A percentile compares a stretch with the other conserved stretches of the same genome.
Conservation (phyloP, 2,329 filamentous ascomycete species). For the Penicillium capsulatum region DNA sequence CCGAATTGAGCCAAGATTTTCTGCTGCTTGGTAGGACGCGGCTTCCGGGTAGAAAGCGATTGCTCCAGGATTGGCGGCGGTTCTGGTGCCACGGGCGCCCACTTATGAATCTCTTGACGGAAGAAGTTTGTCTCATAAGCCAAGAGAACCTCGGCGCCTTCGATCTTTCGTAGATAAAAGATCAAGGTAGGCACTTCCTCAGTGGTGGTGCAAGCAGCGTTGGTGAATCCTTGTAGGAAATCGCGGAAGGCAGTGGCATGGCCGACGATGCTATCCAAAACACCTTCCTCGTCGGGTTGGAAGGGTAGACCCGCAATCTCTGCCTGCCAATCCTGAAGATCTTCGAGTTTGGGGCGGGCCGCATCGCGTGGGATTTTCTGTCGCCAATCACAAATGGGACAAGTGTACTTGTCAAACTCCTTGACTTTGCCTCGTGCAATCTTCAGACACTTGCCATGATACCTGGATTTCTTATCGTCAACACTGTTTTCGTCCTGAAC, state of each 20-base stretch:
- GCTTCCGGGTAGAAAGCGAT: slow-evolving; percentile 89
- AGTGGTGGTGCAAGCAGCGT: slow-evolving; percentile 71
- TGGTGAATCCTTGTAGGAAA: slow-evolving; percentile 75
- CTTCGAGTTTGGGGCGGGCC: slow-evolving; percentile 88
- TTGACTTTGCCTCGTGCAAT: slow-evolving; percentile 97
- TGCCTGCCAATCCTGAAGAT: slow-evolving; percentile 76
- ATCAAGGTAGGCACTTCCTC: slow-evolving; percentile 86
- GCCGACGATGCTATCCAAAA: slow-evolving; percentile 78
- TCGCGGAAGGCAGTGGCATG: slow-evolving; percentile 79
- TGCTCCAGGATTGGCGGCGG: slow-evolving; percentile 80
- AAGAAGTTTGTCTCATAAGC: slow-evolving; percentile 97
- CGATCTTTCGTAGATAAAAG: slow-evolving; percentile 94
- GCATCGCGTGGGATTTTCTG: slow-evolving; percentile 96
- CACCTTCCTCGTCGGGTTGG: slow-evolving; percentile 89
- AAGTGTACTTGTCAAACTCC: slow-evolving; percentile 97
- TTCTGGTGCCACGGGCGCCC: slow-evolving; percentile 82
- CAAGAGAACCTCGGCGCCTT: slow-evolving; percentile 89
- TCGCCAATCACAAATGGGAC: slow-evolving; percentile 95
- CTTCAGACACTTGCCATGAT: slow-evolving; percentile 96
- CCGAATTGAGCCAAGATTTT: slow-evolving; percentile 87
- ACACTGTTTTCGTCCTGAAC: background rate
- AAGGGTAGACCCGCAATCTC: slow-evolving; percentile 80
- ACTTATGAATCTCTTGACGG: slow-evolving; percentile 90
- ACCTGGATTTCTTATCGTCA: slow-evolving; percentile 54
- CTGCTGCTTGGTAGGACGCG: slow-evolving; percentile 91